Evolutionary conservation across 164 flowering plant species (phyloP).

Genomic region (Aristolochia fimbriata): DNA sequence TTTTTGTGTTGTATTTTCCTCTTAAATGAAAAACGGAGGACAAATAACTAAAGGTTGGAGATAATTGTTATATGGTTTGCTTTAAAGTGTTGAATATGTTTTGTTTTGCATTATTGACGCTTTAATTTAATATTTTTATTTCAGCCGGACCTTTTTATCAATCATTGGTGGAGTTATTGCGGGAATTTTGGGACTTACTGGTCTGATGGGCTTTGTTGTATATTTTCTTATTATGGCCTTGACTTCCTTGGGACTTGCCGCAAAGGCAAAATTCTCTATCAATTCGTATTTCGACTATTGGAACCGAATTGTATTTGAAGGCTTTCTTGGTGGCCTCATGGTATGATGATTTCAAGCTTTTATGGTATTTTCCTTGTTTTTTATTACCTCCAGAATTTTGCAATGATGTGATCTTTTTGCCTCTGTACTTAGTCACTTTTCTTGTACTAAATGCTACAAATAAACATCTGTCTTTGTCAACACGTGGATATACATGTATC

Average conservation of each 20-base stretch:
- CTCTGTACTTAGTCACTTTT: not conserved
- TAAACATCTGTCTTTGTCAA: not conserved
- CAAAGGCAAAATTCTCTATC: conserved; percentile 71
- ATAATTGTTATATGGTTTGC: no score
- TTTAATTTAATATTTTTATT: conserved; percentile 4
- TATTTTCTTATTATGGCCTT: conserved; percentile 84
- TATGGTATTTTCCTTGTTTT: not conserved
- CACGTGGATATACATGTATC: not conserved
- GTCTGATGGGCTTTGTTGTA: conserved; percentile 72
- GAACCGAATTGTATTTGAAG: conserved; percentile 73
- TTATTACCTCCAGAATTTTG: not conserved
- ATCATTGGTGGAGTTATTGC: conserved; percentile 94
- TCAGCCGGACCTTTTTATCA: conserved; percentile 96
- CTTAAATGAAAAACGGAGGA: no score
- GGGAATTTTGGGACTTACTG: conserved; percentile 83
- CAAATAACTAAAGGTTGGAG: no score
- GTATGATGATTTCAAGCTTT: conserved; percentile 24
- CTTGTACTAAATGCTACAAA: not conserved
- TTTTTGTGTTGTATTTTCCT: no score
- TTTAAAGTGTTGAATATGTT: no score
- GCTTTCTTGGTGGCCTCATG: conserved; percentile 85
- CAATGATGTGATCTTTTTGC: not conserved
- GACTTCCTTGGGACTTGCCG: conserved; percentile 66
- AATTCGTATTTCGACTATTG: conserved; percentile 77
- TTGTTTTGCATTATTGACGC: no score